Conservation (phyloP, 2,329 filamentous ascomycete species). For the Colletotrichum liriopes region DNA sequence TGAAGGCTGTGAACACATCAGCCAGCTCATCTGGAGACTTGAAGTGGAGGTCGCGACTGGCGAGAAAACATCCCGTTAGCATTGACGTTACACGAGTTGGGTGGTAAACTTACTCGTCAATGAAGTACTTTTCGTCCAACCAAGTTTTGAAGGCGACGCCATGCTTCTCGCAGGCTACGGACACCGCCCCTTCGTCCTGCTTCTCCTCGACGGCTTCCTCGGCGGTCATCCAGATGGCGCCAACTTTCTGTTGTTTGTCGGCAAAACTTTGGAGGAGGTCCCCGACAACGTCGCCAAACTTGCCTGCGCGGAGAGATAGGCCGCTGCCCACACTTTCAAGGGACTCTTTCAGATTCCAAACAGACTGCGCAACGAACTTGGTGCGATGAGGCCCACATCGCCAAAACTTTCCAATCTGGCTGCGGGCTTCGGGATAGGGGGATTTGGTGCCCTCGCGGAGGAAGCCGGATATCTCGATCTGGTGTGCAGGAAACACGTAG, state of each 20-base stretch:
- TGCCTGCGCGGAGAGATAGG: constrained; percentile 76
- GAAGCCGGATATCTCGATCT: constrained; percentile 84
- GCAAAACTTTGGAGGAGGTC: constrained; percentile 68
- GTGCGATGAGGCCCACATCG: constrained; percentile 81
- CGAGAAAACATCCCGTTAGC: constrained; percentile 38
- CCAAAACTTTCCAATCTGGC: constrained; percentile 78
- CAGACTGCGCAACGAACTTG: constrained; percentile 79
- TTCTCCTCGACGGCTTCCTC: constrained; percentile 81
- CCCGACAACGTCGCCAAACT: constrained; percentile 70
- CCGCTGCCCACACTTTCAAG: constrained; percentile 73
- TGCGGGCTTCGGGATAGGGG: constrained; percentile 79
- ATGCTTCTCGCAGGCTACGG: constrained; percentile 65
- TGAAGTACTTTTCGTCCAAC: constrained; percentile 83
- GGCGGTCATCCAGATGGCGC: constrained; percentile 80
- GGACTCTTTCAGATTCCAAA: constrained; percentile 79
- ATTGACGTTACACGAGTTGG: neutral
- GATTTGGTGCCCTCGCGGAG: constrained; percentile 68
- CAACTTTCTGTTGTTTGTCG: constrained; percentile 63
- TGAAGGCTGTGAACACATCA: constrained; percentile 82
- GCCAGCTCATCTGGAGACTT: constrained; percentile 73
- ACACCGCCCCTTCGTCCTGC: constrained; percentile 72
- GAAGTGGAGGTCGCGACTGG: constrained; percentile 77
- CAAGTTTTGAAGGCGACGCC: constrained; percentile 76
- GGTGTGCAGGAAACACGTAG: constrained; percentile 78
- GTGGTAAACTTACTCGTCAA: constrained; percentile 78